Evolutionary conservation across 768 basidiomycete species (phyloP).

Genomic region (Termitomyces sp.): DNA sequence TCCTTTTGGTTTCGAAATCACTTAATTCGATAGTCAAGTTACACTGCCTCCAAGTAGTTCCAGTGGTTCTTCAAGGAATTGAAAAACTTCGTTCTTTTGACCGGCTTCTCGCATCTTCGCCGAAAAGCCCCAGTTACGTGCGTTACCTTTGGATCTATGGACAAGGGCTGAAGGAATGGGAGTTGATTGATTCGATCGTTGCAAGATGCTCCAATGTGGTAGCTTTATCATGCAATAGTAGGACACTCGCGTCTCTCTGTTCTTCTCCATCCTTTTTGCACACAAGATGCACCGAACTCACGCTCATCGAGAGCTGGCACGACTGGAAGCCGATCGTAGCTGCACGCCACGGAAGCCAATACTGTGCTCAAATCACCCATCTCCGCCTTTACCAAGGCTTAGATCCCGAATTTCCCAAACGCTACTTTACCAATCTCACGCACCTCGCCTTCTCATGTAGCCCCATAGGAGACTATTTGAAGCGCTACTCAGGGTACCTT

Average conservation of each 20-base stretch:
- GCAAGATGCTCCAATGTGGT: slow-evolving; percentile 8
- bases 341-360: slow-evolving; percentile 4
- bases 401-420: slow-evolving; percentile 14
- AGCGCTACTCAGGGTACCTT: slow-evolving; percentile 10
- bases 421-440: slow-evolving; percentile 11
- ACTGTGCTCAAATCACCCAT: slow-evolving; percentile 15
- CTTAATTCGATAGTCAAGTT: slow-evolving; percentile 9
- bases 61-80: slow-evolving; percentile 10
- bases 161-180: slow-evolving; percentile 9
- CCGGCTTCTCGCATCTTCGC: slow-evolving; percentile 5
- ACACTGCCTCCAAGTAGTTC: slow-evolving; percentile 14
- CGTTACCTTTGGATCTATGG: slow-evolving; percentile 17
- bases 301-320: slow-evolving; percentile 14
- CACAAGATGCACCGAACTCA: slow-evolving; percentile 12
- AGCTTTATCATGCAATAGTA: slow-evolving; percentile 12
- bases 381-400: slow-evolving; percentile 15
- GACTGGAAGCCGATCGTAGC: slow-evolving; percentile 6
- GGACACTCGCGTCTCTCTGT: slow-evolving; percentile 13
- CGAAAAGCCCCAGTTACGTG: slow-evolving; percentile 6
- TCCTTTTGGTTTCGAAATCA: slow-evolving; percentile 16
- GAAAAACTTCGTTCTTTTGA: slow-evolving; percentile 14
- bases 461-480: slow-evolving; percentile 9
- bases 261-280: slow-evolving; percentile 6
- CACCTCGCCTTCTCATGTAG: slow-evolving; percentile 16
- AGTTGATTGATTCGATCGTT: slow-evolving; percentile 11